Base-by-base conservation (phyloP, 1,139 yeast species). In the Arxiozyma slooffiae region DNA sequence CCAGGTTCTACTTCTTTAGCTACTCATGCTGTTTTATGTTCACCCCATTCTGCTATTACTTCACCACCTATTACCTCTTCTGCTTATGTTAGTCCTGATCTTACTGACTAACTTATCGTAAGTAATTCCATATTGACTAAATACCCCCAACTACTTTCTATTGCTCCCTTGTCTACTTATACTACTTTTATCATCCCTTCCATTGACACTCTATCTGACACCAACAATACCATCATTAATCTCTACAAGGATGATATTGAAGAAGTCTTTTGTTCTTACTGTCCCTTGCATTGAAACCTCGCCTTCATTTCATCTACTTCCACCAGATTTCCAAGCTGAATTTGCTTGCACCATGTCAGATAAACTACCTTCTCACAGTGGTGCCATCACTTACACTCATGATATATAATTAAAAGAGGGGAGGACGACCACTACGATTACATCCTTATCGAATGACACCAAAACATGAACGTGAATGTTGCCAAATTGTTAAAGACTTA, bases 401-500 rank as follows among this genome's bases (percentile, higher is more conserved):
- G 48, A 34, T 20, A 52, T 53, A 7, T 38, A 30, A 5, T 18
- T 52, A 5, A 45, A 44, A 41, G 38, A 42, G 14, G 49, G 36
- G 20, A 34, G 21, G 8, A 39, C n/a, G 21, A 20, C 41, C 50
- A 17, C 55, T 55, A 7, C 39, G 49, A 16, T n/a, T 39, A 21
- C 53, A 39, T 39, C 52, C 55, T 11, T 53, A 53, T 38, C 36
- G 47, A 5, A 36, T 34, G 7, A 51, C 53, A 20, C 49, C 50
- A 1, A 50, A 48, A 41, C 11, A 26, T 14, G 50, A 53, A 38
- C 17, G 41, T 7, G 45, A 41, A n/a, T 47, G 49, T n/a, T 18
- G 36, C 16, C n/a, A 23, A 11, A 41, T 50, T 26, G 48, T 56
- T 30, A 44, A 49, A n/a, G 53, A 57, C 30, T 46, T 59, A 16